Evolutionary conservation across 441 rosid species (phyloP), one percentile per base, ranked within the genome.

Genomic region (Erodium trifolium): DNA sequence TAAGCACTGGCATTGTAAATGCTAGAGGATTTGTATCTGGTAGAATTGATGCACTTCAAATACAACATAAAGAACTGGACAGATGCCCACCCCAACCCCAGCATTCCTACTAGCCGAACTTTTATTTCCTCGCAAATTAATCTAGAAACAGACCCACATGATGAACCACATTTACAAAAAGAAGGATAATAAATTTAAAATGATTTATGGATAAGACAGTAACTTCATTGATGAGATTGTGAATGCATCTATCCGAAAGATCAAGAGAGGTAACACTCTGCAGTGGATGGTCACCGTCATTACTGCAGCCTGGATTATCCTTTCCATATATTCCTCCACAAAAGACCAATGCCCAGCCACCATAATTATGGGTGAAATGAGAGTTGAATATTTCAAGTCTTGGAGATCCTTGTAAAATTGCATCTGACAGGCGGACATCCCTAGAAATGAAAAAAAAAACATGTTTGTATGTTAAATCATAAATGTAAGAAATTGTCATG

Each of bases 341-440:
- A 75, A 85, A 91, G 55, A 93, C 93, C 80, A 93, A 83, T 3
- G 98, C 98, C 98, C 97, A 93, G 23, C 67, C 70, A 53, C 95
- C 92, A 75, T 78, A 93, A 70, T 83, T 91, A 55, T 23, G 35
- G 12, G 96, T 93, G 68, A 89, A 89, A 67, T 59, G 43, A 5
- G 98, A 93, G 79, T 93, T 88, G 76, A 74, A 90, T 77, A 93
- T 91, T 80, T 93, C 96, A 13, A 93, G 81, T 72, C 69, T 74
- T n/a, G 87, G 88, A 81, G 90, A 89, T 72, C 82, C 85, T 82
- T 78, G 80, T 62, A 86, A 70, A 73, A 93, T 86, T 71, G 76
- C 78, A 60, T 79, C 83, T 65, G 71, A 71, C 85, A 86, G 73
- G 62, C 27, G 67, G 68, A 4, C 34, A 72, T 84, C 91, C 76